Conservation (phyloP, 352 stramenopile genomes). For the Pythium chondricola region DNA sequence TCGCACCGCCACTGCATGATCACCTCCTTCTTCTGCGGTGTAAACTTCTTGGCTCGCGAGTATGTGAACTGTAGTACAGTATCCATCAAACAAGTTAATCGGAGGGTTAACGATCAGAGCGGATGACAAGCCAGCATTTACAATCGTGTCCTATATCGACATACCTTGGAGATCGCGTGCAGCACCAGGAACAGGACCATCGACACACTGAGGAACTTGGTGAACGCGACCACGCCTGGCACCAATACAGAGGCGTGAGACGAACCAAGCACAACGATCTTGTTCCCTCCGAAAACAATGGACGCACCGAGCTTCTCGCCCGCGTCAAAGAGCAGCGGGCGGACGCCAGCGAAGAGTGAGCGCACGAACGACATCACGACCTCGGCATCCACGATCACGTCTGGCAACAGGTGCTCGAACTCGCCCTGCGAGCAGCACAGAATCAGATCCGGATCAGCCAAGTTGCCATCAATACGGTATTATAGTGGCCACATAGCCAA, state of each 20-base stretch:
- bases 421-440: slow-evolving; percentile 25
- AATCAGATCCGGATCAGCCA: neutral
- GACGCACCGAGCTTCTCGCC: slow-evolving; percentile 21
- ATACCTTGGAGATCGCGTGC: slow-evolving; percentile 34
- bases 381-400: slow-evolving; percentile 25
- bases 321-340: slow-evolving; percentile 29
- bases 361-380: slow-evolving; percentile 34
- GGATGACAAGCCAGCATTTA: neutral
- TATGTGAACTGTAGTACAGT: slow-evolving; percentile 48
- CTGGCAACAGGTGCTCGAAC: slow-evolving; percentile 29
- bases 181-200: slow-evolving; percentile 32
- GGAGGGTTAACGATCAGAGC: neutral
- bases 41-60: slow-evolving; percentile 28
- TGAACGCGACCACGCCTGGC: slow-evolving; percentile 21
- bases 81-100: slow-evolving; percentile 1
- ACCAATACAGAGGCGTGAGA: neutral
- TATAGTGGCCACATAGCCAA: neutral
- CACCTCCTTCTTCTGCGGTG: slow-evolving; percentile 27
- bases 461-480: neutral
- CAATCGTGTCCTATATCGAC: neutral
- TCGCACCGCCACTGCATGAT: slow-evolving; percentile 33
- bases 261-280: neutral
- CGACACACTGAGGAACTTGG: slow-evolving; percentile 35
- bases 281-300: neutral
- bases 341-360: slow-evolving; percentile 25